phyloP scores from a whole-genome alignment of 164 flowering plant species.

The Chimonanthus salicifolius region DNA sequence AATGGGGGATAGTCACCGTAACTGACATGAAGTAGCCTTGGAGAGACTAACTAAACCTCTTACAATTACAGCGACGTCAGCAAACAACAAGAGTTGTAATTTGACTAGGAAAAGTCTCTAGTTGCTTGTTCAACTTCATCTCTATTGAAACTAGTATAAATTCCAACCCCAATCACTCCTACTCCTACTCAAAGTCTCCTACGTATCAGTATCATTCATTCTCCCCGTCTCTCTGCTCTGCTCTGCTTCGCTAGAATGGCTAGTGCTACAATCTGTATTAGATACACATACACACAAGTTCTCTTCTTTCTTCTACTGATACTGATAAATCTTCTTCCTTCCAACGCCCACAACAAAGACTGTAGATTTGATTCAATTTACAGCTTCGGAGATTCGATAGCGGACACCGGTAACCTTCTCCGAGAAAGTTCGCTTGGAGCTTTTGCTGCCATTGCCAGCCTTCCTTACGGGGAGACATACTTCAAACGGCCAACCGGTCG shows the following conservation, averaged over 20 bases:
- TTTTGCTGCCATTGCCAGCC: neutral
- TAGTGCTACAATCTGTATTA: neutral
- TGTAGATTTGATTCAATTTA: neutral
- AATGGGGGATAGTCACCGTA: too few species aligned
- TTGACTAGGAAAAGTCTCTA: too few species aligned
- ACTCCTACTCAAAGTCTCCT: too few species aligned
- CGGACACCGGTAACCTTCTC: conserved; percentile 8
- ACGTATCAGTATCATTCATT: neutral
- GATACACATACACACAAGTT: too few species aligned
- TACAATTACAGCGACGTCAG: too few species aligned
- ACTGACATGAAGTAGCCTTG: too few species aligned
- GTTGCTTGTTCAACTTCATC: too few species aligned
- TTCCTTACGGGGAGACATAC: conserved; percentile 10
- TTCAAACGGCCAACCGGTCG: conserved; percentile 7
- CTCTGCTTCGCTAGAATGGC: neutral
- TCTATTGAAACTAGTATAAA: too few species aligned
- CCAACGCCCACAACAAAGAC: neutral
- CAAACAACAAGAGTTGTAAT: too few species aligned
- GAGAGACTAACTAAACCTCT: too few species aligned
- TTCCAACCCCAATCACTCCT: too few species aligned
- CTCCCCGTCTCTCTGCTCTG: neutral
- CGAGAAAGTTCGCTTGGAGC: neutral
- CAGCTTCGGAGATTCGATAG: conserved; percentile 9
- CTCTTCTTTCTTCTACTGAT: neutral
- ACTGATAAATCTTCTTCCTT: neutral